Percentiles rank a stretch among this genome's conserved stretches.
These are phyloP conservation scores for Cucumis melo DNA, from an alignment of 306 rosid genomes.

Conservation along the genomic window DNA sequence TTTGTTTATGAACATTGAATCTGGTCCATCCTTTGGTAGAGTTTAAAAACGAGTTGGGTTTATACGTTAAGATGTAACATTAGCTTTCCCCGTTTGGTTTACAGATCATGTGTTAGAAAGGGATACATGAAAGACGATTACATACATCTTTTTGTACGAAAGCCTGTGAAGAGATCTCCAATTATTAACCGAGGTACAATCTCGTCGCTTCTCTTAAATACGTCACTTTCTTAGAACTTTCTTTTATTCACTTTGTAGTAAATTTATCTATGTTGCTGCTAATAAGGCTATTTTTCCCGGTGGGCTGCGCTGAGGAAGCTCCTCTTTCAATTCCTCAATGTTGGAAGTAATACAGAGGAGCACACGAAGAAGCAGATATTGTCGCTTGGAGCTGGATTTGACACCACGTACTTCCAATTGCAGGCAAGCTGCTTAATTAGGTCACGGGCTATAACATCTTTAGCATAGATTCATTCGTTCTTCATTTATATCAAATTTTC, in stretches of 20 bases:
- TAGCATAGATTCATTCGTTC: not conserved
- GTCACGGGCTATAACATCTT: conserved; percentile 14
- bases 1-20: not conserved
- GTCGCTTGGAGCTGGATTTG: conserved; percentile 93
- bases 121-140: conserved; percentile 93
- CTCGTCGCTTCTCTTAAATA: not conserved
- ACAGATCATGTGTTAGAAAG: conserved; percentile 88
- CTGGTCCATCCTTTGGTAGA: not conserved
- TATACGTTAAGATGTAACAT: not conserved
- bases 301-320: conserved; percentile 79
- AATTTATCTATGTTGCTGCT: not conserved
- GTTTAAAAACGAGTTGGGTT: not conserved
- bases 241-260: not conserved
- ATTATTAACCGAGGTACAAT: conserved; percentile 81
- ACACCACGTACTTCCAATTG: conserved; percentile 82
- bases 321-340: conserved; percentile 66
- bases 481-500: not conserved
- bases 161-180: conserved; percentile 83
- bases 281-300: conserved; percentile 75
- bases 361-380: conserved; percentile 29
- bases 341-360: conserved; percentile 19
- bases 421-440: conserved; percentile 70
- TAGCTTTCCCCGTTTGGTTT: conserved; percentile 9
- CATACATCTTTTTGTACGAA: conserved; percentile 72
- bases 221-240: not conserved